Base-by-base conservation (phyloP, 768 basidiomycete species). In the Podaxis rugospora region DNA sequence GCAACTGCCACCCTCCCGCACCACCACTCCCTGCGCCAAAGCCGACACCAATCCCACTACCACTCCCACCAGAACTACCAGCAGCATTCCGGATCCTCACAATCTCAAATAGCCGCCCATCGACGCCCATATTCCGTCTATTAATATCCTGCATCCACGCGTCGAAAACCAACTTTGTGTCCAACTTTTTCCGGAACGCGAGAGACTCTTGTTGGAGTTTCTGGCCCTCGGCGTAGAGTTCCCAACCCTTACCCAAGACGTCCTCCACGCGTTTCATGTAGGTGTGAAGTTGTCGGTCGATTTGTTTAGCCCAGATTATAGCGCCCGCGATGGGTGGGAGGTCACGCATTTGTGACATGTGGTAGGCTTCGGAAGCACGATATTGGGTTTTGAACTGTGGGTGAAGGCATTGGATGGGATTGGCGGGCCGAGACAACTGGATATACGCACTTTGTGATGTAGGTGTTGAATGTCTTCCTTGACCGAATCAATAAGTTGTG, bases 231-330 rank as follows among this genome's bases (percentile, higher is more conserved):
- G 96, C 95, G 66, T 99, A 98, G 62, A 94, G 86, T 69, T 98
- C 95, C 96, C 97, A 99, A 5, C 94, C 96, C 73, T 94, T 96
- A 4, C 96, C 92, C 6, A 99, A 86, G 2, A 99, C 97, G 71
- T 98, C 96, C 69, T 98, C 97, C 54, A 98, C 96, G 14, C 96
- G 90, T 72, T 95, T 96, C 96, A 99, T 99, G 78, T 98, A 98
- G 0, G 93, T 88, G 61, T 90, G 81, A 2, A 99, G 85, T 69
- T 99, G 97, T 3, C 95, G 87, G 68, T 98, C 96, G 63, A 99
- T 99, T 77, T 98, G 97, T n/a, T 90, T 84, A 0, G 97, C 96
- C 97, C 97, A 99, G 67, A 96, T 93, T 72, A 98, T 97, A 16
- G 97, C 93, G 27, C 95, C 93, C 1, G 97, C 93, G 57, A 99